These are phyloP conservation scores for Calvatia gigantea DNA, from an alignment of 768 basidiomycete species.

Conservation along the genomic window DNA sequence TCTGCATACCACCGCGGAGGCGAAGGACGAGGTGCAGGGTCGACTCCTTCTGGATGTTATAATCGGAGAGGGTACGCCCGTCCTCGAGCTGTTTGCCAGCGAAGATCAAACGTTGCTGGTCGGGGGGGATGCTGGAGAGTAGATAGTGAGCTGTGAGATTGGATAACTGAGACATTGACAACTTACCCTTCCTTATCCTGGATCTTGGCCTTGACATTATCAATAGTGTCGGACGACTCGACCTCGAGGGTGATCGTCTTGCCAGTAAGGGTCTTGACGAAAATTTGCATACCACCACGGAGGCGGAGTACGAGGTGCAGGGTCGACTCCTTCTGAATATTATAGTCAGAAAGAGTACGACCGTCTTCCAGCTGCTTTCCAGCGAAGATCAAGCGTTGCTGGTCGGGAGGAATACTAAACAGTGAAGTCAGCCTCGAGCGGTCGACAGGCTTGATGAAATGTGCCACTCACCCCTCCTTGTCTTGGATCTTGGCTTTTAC, in stretches of 20 bases:
- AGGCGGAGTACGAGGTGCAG: slow-evolving; percentile 87
- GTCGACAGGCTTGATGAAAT: neutral
- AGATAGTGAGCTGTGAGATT: neutral
- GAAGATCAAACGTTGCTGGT: slow-evolving; percentile 89
- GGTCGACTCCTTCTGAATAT: slow-evolving; percentile 95
- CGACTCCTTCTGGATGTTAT: slow-evolving; percentile 89
- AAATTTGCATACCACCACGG: slow-evolving; percentile 89
- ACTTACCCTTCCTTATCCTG: slow-evolving; percentile 81
- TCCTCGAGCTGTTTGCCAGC: slow-evolving; percentile 93
- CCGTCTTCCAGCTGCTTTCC: slow-evolving; percentile 96
- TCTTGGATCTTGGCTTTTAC: slow-evolving; percentile 85
- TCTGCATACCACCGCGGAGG: slow-evolving; percentile 89
- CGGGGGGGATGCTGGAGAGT: slow-evolving; percentile 58
- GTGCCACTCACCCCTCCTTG: slow-evolving; percentile 56
- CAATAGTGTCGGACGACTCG: slow-evolving; percentile 83
- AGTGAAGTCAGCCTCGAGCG: slow-evolving; percentile 8
- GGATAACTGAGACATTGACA: neutral
- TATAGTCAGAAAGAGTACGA: slow-evolving; percentile 84
- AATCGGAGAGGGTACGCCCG: slow-evolving; percentile 86
- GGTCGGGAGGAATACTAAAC: slow-evolving; percentile 74
- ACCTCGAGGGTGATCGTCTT: slow-evolving; percentile 94
- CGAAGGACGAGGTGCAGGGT: slow-evolving; percentile 82
- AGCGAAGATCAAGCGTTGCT: slow-evolving; percentile 94
- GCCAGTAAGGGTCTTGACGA: slow-evolving; percentile 80
- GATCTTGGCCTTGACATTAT: slow-evolving; percentile 89